Base-by-base conservation (phyloP, 306 rosid species). In the Dalbergia oliveri region DNA sequence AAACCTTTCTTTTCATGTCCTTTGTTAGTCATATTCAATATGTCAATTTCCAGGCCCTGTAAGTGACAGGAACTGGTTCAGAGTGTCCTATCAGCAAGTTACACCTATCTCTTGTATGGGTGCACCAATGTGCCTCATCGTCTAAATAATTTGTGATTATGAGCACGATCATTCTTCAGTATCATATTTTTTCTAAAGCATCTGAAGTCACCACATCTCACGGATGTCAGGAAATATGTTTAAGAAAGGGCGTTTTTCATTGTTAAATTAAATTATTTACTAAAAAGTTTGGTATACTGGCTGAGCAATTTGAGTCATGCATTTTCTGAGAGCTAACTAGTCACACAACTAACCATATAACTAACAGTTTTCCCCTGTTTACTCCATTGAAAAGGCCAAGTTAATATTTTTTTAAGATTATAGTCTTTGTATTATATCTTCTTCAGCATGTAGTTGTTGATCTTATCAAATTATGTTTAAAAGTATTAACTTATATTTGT, bases 131-230 rank as follows among this genome's bases (percentile, higher is more conserved):
- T 44, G 66, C 31, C 62, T 62, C 43, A 43, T 56, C 47, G 5
- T 58, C 73, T 49, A 65, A 43, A 58, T 70, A 21, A 4, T 43
- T 73, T 11, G 72, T 53, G 23, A 33, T 65, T 57, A 45, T 69
- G 23, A 45, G 12, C 79, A 53, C 57, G 43, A 78, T 59, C 70
- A 68, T 11, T 73, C 53, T 86, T 74, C 50, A 49, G 41, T 50
- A 8, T 15, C 58, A 12, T 70, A 9, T 66, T 56, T n/a, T 68
- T 14, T 15, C 26, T 49, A 63, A 66, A 69, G 41, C 51, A 6
- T 51, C 47, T 58, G 66, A 35, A 41, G 66, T 4, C 23, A 11
- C 41, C 15, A 58, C 59, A 23, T 67, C 76, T 50, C 45, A 51
- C 53, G 39, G 53, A 33, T 76, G 37, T 33, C 73, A 60, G 53